Conservation (phyloP, 2,329 filamentous ascomycete genomes). For the Colletotrichum agaves region DNA sequence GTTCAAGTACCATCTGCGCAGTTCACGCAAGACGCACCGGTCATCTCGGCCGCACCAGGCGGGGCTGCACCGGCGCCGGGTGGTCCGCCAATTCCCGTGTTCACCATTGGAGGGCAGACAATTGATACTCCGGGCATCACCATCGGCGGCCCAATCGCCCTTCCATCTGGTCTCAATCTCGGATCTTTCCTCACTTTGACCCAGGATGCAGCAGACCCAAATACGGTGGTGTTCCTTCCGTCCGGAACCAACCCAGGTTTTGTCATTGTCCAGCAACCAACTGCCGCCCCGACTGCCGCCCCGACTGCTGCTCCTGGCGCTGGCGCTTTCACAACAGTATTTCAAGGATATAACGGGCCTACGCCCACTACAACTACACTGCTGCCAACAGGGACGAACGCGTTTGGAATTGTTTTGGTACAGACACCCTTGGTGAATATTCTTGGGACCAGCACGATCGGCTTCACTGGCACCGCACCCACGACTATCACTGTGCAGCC, state of each 20-base stretch:
- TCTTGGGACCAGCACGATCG: slow-evolving; percentile 19
- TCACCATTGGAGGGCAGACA: background rate
- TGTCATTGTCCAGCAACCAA: slow-evolving; percentile 32
- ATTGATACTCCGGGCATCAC: slow-evolving; percentile 11
- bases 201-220: slow-evolving; percentile 11
- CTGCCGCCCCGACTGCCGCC: slow-evolving; percentile 17
- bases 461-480: slow-evolving; percentile 16
- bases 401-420: slow-evolving; percentile 22
- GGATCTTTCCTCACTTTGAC: slow-evolving; percentile 16
- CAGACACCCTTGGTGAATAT: slow-evolving; percentile 25
- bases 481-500: slow-evolving; percentile 30
- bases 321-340: slow-evolving; percentile 23
- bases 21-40: slow-evolving; percentile 13
- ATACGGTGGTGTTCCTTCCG: slow-evolving; percentile 15
- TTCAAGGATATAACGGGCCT: slow-evolving; percentile 22
- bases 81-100: background rate
- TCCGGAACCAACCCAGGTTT: slow-evolving; percentile 28
- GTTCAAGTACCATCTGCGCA: slow-evolving; percentile 21
- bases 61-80: background rate
- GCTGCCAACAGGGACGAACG: slow-evolving; percentile 11
- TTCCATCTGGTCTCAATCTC: background rate
- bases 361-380: slow-evolving; percentile 22
- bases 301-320: slow-evolving; percentile 6
- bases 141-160: background rate
- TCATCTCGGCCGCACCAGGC: background rate